Conservation (phyloP, 805 yeast species). For the Myxozyma geophila region DNA sequence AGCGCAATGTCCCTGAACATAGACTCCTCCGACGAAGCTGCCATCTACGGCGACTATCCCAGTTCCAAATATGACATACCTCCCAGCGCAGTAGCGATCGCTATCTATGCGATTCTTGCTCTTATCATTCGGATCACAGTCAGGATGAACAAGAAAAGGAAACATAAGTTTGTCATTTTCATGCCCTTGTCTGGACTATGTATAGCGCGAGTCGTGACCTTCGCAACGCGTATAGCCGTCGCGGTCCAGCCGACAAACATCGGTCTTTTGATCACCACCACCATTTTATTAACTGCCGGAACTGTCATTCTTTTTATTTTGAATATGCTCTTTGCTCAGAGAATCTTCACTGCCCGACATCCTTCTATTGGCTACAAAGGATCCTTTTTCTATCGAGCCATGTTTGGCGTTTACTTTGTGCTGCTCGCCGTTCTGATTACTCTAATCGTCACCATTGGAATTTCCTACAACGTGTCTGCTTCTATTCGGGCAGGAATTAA, state of each 20-base stretch:
- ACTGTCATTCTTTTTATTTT: background rate
- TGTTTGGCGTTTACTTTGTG: background rate
- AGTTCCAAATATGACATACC: conserved; percentile 5
- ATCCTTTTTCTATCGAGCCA: background rate
- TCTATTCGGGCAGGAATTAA: background rate
- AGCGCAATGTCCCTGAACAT: background rate
- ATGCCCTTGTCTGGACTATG: background rate
- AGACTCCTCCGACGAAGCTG: background rate
- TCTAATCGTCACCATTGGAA: background rate
- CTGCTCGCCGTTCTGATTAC: background rate
- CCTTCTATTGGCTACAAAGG: conserved; percentile 1
- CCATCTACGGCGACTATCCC: conserved; percentile 9
- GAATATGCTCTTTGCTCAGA: conserved; percentile 11
- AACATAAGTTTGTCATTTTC: conserved; percentile 5
- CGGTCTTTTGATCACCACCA: background rate
- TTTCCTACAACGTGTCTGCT: background rate
- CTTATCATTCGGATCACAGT: background rate
- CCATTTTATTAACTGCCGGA: background rate
- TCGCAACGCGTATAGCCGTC: background rate
- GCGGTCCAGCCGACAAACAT: background rate
- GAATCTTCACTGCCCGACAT: conserved; percentile 11
- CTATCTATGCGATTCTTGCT: background rate
- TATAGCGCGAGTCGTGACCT: background rate
- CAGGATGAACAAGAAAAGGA: background rate
- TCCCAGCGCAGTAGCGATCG: conserved; percentile 2